phyloP scores from a whole-genome alignment of 495 filamentous ascomycete genomes.

The Rhizodiscina lignyota region DNA sequence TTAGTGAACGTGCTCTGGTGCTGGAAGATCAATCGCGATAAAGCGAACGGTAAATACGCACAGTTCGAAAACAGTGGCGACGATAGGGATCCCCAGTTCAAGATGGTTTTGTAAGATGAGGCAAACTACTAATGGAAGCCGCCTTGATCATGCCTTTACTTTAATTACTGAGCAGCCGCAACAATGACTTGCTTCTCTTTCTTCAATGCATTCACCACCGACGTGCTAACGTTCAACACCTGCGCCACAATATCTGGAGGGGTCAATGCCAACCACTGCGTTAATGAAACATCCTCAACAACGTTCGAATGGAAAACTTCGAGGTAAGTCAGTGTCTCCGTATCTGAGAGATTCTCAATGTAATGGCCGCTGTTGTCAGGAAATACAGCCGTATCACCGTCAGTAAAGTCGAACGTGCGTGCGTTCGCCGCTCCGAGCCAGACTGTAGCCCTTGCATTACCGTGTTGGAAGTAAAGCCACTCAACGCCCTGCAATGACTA shows the following conservation, averaged over 20 bases:
- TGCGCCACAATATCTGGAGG: conserved; percentile 41
- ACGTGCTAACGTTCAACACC: conserved; percentile 37
- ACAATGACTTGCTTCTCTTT: conserved; percentile 47
- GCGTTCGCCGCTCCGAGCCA: conserved; percentile 41
- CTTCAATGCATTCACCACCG: conserved; percentile 38
- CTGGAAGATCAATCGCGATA: conserved; percentile 48
- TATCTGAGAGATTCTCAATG: conserved; percentile 46
- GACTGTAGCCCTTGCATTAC: conserved; percentile 39
- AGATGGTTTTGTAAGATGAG: conserved; percentile 41
- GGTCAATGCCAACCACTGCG: conserved; percentile 49
- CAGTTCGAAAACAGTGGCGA: conserved; percentile 40
- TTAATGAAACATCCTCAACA: conserved; percentile 43
- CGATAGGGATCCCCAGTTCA: conserved; percentile 50
- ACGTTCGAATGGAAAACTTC: conserved; percentile 50
- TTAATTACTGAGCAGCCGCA: no score
- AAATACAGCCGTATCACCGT: conserved; percentile 48
- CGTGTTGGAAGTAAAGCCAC: conserved; percentile 50
- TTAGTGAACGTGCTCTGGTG: conserved; percentile 48
- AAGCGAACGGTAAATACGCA: conserved; percentile 43
- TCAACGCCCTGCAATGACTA: conserved; percentile 32
- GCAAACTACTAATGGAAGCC: no score
- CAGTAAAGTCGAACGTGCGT: conserved; percentile 45
- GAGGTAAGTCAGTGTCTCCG: conserved; percentile 43
- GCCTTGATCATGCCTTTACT: no score
- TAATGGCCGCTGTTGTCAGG: conserved; percentile 49